Percentiles rank a stretch among this genome's conserved stretches.
Conservation (phyloP, 257 asterid species). For the Nicotiana attenuata region DNA sequence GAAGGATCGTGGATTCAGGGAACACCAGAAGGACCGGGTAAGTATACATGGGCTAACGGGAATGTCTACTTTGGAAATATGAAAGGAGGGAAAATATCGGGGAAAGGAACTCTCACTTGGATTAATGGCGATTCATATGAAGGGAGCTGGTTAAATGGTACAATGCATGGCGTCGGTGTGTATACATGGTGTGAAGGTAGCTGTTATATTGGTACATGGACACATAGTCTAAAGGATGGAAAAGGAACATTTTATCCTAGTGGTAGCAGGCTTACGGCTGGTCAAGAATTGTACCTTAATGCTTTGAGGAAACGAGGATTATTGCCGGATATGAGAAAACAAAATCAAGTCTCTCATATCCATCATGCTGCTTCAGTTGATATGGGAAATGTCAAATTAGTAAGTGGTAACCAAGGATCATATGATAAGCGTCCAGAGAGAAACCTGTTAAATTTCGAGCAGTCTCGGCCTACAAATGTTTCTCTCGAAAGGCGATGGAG, state of each 20-base stretch:
- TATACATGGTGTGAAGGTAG: slow-evolving; percentile 86
- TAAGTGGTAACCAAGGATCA: slow-evolving; percentile 41
- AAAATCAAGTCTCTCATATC: slow-evolving; percentile 70
- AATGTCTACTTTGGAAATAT: slow-evolving; percentile 81
- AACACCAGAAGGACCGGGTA: slow-evolving; percentile 86
- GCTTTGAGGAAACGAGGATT: slow-evolving; percentile 84
- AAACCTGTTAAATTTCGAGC: slow-evolving; percentile 50
- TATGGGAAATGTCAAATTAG: slow-evolving; percentile 41
- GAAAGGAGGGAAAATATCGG: slow-evolving; percentile 84
- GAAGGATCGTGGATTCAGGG: slow-evolving; percentile 99
- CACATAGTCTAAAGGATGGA: slow-evolving; percentile 87
- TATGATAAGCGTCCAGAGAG: slow-evolving; percentile 46
- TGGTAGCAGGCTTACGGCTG: slow-evolving; percentile 60
- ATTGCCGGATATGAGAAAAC: slow-evolving; percentile 69
- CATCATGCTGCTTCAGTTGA: slow-evolving; percentile 54
- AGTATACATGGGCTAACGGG: slow-evolving; percentile 81
- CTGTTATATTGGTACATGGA: slow-evolving; percentile 86
- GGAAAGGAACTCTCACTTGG: slow-evolving; percentile 96
- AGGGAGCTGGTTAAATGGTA: slow-evolving; percentile 76
- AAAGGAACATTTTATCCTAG: slow-evolving; percentile 87
- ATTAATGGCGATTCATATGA: slow-evolving; percentile 71
- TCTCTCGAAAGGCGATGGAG: slow-evolving; percentile 89
- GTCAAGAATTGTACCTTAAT: slow-evolving; percentile 67
- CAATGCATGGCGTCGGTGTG: slow-evolving; percentile 89
- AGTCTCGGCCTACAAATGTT: slow-evolving; percentile 45